Evolutionary conservation across 148 eudicot species (phyloP).

Genomic region (Camellia sinensis): DNA sequence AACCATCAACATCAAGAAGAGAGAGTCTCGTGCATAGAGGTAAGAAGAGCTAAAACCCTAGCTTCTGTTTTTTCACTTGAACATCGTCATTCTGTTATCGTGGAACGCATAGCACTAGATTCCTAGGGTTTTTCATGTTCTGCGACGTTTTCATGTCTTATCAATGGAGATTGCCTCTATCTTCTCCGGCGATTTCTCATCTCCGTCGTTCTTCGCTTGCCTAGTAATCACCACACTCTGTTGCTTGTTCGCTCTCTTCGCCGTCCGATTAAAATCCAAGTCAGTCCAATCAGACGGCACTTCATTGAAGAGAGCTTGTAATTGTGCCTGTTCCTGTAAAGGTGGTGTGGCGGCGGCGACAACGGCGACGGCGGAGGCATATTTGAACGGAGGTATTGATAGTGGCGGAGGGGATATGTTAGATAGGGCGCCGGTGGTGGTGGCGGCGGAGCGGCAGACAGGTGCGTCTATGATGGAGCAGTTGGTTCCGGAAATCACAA

Average conservation of each 20-base stretch:
- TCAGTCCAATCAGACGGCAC: conserved; percentile 14
- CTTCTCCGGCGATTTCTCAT: conserved; percentile 17
- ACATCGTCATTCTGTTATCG: not conserved
- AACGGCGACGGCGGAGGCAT: conserved; percentile 20
- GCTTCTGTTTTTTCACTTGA: not conserved
- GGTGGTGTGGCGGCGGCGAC: conserved; percentile 29
- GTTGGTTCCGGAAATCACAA: conserved; percentile 88
- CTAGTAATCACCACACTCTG: conserved; percentile 32
- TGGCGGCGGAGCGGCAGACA: conserved; percentile 42
- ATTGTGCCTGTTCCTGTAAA: conserved; percentile 28
- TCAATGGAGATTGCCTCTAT: conserved; percentile 51
- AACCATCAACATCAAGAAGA: not conserved
- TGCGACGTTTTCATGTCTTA: conserved; percentile 52
- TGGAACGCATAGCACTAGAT: not conserved
- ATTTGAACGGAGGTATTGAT: conserved; percentile 17
- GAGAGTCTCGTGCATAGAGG: not conserved
- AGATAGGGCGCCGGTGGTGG: conserved; percentile 30
- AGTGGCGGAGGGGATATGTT: conserved; percentile 34
- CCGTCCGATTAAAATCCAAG: conserved; percentile 32
- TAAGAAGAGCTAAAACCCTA: not conserved
- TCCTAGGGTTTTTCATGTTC: conserved; percentile 30
- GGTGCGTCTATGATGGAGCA: conserved; percentile 99
- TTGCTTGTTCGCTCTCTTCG: conserved; percentile 34
- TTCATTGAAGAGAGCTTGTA: not conserved
- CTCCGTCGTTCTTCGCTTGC: conserved; percentile 33